phyloP scores from a whole-genome alignment of 371 early-diverging fungal genomes.

The Rhizopus delemar region DNA sequence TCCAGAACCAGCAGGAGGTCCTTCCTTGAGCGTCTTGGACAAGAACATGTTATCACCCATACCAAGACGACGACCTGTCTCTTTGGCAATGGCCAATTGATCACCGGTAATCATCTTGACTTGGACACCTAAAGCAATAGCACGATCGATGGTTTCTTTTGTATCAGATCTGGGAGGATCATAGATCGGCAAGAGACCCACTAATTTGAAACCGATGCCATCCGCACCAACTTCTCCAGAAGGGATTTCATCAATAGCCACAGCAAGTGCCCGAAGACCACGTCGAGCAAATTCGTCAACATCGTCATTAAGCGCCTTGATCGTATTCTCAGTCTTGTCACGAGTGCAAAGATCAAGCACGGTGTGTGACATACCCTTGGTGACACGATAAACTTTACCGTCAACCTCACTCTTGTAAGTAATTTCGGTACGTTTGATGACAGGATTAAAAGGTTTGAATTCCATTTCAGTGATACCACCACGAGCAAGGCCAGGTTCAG shows the following conservation, averaged over 20 bases:
- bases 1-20: slow-evolving; percentile 69
- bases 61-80: slow-evolving; percentile 76
- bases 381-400: slow-evolving; percentile 62
- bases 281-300: slow-evolving; percentile 75
- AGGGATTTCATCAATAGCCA: slow-evolving; percentile 68
- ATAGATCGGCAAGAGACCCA: slow-evolving; percentile 77
- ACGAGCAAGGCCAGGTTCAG: slow-evolving; percentile 60
- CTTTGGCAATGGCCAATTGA: slow-evolving; percentile 88
- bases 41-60: slow-evolving; percentile 76
- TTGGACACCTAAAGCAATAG: slow-evolving; percentile 81
- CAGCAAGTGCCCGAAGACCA: slow-evolving; percentile 83
- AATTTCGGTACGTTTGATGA: slow-evolving; percentile 83
- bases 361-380: slow-evolving; percentile 76
- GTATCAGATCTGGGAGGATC: slow-evolving; percentile 88
- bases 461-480: slow-evolving; percentile 65
- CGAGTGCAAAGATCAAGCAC: slow-evolving; percentile 71
- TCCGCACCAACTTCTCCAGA: slow-evolving; percentile 37
- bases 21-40: slow-evolving; percentile 73
- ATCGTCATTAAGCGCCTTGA: slow-evolving; percentile 58
- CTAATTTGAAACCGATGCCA: slow-evolving; percentile 54
- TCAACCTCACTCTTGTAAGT: slow-evolving; percentile 63
- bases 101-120: slow-evolving; percentile 97
- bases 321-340: slow-evolving; percentile 60
- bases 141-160: slow-evolving; percentile 81
- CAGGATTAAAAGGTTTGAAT: slow-evolving; percentile 88